Evolutionary conservation across 2,329 filamentous ascomycete species (phyloP), one percentile per base, ranked within the genome.

Genomic region (Chrysoporthe cubensis): DNA sequence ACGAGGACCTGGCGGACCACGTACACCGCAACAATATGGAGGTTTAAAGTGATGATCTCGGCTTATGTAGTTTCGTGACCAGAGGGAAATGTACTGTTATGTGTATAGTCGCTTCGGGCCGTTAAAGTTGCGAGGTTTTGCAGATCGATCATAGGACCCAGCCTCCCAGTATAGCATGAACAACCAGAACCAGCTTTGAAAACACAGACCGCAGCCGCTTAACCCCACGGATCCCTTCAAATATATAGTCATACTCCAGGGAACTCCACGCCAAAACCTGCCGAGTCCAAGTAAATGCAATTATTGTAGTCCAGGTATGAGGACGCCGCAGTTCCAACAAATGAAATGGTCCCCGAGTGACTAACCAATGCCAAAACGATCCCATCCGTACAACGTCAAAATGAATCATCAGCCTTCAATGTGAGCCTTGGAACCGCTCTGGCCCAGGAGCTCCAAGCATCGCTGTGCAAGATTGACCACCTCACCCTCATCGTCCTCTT

Each of bases 401-500:
- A 44, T 18, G 16, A 34, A 21, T 52, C 43, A 75, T 83, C 72
- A 96, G 52, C 91, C 92, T 79, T 97, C 93, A 71, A 96, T 93
- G 72, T 96, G 90, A 60, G 90, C 87, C 80, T 95, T 95, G 43
- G 91, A 89, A 74, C 85, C 89, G 74, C 85, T 87, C 78, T 93
- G 91, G 62, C 91, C 92, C 44, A 97, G 82, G 3, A 97, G 85
- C 79, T 97, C 95, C 52, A 97, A 85, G 77, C 94, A 98, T 73
- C 94, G 88, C 75, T 95, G 91, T 34, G 96, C 95, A 73, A 99
- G 87, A 72, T 90, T 94, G 71, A 97, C 92, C 57, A 97, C 94
- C 78, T 98, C 95, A 67, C 91, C 92, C 78, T 97, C 94, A 58
- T 96, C 94, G 69, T 97, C 94, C 74, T 97, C 94, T 60, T 91